Conservation (phyloP, 1,284 basidiomycete species). For the Ustilago curta region DNA sequence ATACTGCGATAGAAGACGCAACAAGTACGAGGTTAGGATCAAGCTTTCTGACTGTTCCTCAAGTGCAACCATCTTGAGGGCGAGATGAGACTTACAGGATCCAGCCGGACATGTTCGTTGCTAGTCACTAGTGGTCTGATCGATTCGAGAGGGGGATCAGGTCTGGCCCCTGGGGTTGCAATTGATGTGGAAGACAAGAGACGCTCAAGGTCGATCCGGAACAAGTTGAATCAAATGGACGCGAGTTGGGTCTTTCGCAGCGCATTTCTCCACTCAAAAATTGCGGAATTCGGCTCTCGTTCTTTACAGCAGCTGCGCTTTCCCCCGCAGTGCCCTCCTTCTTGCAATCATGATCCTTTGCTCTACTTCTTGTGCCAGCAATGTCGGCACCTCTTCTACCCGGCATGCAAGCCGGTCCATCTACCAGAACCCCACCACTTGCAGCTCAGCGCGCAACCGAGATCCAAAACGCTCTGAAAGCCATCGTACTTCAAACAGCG, state of each 20-base stretch:
- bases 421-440: constrained; percentile 2
- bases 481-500: constrained; percentile 47
- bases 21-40: neutral
- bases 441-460: constrained; percentile 31
- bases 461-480: constrained; percentile 44
- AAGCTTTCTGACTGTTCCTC: neutral
- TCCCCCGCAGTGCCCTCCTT: neutral
- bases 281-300: constrained; percentile 34
- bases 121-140: neutral
- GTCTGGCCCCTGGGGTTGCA: neutral
- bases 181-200: neutral
- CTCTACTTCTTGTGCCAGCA: neutral
- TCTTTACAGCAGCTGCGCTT: neutral
- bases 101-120: constrained; percentile 38
- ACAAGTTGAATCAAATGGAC: no score
- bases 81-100: constrained; percentile 32
- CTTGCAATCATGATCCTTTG: neutral
- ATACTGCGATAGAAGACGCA: constrained; percentile 19
- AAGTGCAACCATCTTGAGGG: neutral
- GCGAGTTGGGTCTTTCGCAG: neutral
- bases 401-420: constrained; percentile 13
- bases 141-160: neutral
- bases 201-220: neutral
- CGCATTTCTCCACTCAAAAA: constrained; percentile 25
- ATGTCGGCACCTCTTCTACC: constrained; percentile 32